phyloP scores from a whole-genome alignment of 2,329 filamentous ascomycete genomes.

The Simplicillium sp. region DNA sequence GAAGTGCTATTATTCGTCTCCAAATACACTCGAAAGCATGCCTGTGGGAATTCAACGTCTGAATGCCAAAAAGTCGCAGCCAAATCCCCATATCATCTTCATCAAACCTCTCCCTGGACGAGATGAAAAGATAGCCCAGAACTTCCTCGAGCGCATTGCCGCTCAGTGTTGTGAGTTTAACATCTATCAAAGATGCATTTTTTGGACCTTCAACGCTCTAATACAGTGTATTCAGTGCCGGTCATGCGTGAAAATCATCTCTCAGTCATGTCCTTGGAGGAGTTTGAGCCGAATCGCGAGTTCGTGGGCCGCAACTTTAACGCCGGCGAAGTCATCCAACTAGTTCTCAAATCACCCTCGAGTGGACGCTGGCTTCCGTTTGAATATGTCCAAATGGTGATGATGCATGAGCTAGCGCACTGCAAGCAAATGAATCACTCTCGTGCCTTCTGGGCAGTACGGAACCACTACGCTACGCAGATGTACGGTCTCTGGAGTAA shows the following conservation, averaged over 20 bases:
- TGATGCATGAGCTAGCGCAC: conserved; percentile 88
- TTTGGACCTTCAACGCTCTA: no score
- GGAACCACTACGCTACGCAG: conserved; percentile 62
- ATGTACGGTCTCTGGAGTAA: conserved; percentile 62
- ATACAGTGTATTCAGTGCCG: conserved; percentile 36
- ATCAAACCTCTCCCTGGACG: conserved; percentile 68
- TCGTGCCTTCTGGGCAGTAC: conserved; percentile 68
- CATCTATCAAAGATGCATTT: no score
- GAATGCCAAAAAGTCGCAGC: conserved; percentile 64
- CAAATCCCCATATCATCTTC: conserved; percentile 73
- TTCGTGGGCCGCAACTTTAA: conserved; percentile 90
- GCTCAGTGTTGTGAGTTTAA: conserved; percentile 62
- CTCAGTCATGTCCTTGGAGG: conserved; percentile 63
- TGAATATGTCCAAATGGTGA: conserved; percentile 82
- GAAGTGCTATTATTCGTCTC: no score
- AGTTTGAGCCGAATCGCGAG: conserved; percentile 71
- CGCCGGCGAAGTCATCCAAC: conserved; percentile 75
- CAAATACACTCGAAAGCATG: conserved; percentile 35
- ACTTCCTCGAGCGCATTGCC: conserved; percentile 67
- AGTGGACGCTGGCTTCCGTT: conserved; percentile 69
- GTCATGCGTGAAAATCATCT: conserved; percentile 60
- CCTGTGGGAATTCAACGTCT: conserved; percentile 69
- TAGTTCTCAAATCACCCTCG: conserved; percentile 62
- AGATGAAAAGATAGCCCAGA: conserved; percentile 52
- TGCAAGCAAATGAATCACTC: conserved; percentile 91